Percentiles rank a stretch among this genome's conserved stretches.
phyloP scores from a whole-genome alignment of 371 early-diverging fungal species.

The Mucor sp. region DNA sequence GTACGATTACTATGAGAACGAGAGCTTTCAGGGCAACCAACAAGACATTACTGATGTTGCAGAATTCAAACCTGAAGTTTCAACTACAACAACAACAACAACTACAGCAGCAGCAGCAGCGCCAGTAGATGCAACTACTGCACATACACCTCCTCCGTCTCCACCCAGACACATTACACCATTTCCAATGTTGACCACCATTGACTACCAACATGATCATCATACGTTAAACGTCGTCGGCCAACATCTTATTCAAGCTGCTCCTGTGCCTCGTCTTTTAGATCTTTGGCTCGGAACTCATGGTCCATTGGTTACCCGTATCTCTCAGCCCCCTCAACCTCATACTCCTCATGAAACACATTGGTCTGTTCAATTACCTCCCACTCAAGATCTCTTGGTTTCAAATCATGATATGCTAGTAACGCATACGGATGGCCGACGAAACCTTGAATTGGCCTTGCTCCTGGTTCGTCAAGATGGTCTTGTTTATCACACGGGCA shows the following conservation, averaged over 20 bases:
- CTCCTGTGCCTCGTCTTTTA: slow-evolving; percentile 27
- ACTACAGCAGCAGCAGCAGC: not conserved
- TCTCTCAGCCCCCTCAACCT: slow-evolving; percentile 26
- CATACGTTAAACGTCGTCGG: slow-evolving; percentile 35
- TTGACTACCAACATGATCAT: slow-evolving; percentile 27
- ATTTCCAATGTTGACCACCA: slow-evolving; percentile 33
- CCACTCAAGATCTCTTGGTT: slow-evolving; percentile 27
- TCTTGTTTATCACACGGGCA: slow-evolving; percentile 41
- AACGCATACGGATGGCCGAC: slow-evolving; percentile 14
- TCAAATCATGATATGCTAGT: slow-evolving; percentile 21
- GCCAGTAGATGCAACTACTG: not conserved
- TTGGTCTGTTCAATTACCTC: slow-evolving; percentile 31
- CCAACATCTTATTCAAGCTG: slow-evolving; percentile 36
- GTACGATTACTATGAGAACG: slow-evolving; percentile 51
- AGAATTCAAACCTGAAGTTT: not conserved
- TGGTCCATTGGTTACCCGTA: slow-evolving; percentile 31
- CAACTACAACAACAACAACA: not conserved
- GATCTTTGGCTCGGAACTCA: slow-evolving; percentile 43
- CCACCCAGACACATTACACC: slow-evolving; percentile 32
- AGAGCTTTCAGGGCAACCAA: slow-evolving; percentile 20
- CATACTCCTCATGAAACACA: slow-evolving; percentile 35
- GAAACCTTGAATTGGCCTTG: slow-evolving; percentile 31
- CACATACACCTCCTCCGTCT: slow-evolving; percentile 14
- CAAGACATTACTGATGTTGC: slow-evolving; percentile 6
- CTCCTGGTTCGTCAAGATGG: slow-evolving; percentile 42